These are phyloP conservation scores for Calonectria fujianensis DNA, from an alignment of 2,329 filamentous ascomycete species.

Conservation along the genomic window DNA sequence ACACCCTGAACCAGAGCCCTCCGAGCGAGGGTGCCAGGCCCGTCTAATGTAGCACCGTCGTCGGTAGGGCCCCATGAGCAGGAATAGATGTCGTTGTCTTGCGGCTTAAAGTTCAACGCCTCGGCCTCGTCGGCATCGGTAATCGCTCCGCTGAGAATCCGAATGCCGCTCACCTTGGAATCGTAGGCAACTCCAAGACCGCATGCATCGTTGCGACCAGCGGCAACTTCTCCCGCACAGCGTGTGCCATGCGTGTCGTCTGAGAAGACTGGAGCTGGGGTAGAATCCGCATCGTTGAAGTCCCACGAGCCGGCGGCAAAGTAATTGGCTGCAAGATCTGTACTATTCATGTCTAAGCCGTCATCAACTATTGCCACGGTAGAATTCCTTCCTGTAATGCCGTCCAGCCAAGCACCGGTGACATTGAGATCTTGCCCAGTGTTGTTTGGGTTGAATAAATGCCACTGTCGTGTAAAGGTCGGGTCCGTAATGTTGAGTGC, in stretches of 20 bases:
- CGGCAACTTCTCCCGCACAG: constrained; percentile 95
- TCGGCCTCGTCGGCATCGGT: constrained; percentile 93
- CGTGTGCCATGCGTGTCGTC: constrained; percentile 95
- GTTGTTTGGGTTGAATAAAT: constrained; percentile 89
- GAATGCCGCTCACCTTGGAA: constrained; percentile 90
- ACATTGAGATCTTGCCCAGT: constrained; percentile 95
- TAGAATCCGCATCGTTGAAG: constrained; percentile 89
- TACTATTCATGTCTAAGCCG: constrained; percentile 95
- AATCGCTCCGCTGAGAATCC: constrained; percentile 93
- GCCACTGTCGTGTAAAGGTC: constrained; percentile 96
- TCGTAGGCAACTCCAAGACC: constrained; percentile 96
- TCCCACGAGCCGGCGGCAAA: constrained; percentile 95
- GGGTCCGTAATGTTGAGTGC: constrained; percentile 88
- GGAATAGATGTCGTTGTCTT: constrained; percentile 97
- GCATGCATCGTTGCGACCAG: constrained; percentile 92
- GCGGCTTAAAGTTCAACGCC: constrained; percentile 92
- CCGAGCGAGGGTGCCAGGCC: constrained; percentile 89
- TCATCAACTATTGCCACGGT: constrained; percentile 97
- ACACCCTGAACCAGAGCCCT: constrained; percentile 94
- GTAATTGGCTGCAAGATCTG: constrained; percentile 94
- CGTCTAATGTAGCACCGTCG: constrained; percentile 95
- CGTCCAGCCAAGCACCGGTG: constrained; percentile 91
- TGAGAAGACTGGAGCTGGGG: constrained; percentile 86
- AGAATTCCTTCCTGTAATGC: constrained; percentile 91
- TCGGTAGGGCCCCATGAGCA: constrained; percentile 99